Evolutionary conservation across 2,329 filamentous ascomycete genomes (phyloP), one percentile per base, ranked within the genome.

Genomic region (Aureobasidium melanogenum): DNA sequence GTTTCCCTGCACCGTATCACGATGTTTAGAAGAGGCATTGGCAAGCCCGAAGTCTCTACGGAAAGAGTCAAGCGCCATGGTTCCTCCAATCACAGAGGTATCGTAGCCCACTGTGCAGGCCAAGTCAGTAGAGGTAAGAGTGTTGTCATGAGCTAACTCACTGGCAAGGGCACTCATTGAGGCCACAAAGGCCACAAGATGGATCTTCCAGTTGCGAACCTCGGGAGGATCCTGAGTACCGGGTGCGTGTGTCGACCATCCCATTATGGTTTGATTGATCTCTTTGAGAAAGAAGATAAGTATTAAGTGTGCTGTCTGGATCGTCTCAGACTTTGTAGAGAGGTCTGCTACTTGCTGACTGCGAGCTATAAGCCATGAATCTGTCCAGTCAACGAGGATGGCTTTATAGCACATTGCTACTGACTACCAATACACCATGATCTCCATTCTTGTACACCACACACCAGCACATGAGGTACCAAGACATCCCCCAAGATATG

Each of bases 181-280:
- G 19, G 77, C 80, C 65, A 84, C 83, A 68, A 80, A 83, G 54
- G 84, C 85, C 66, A 88, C 77, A 61, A 80, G 78, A 65, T 86
- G 82, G 36, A 86, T 83, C 61, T 84, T 80, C 85, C 85, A 88
- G 69, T 84, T 84, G 73, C 88, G 87, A 62, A 88, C 84, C 70
- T 86, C 81, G 17, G 80, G 77, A 26, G 86, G 86, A 68, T 88
- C 85, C 9, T 56, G 41, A 15, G 50, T 51, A 7, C 50, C 51
- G 8, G 26, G 26, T 15, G 60, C 44, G 41, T 56, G 60, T 19
- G 43, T 47, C 10, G 43, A 47, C 22, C 22, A 47, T 47, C 22
- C 43, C 43, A 47, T 47, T 28, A 22, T 47, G 22, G 26, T 47
- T 26, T 26, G 1, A 14, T 5, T 47, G 26, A 22, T 14, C 19